Evolutionary conservation across 805 yeast genomes (phyloP), one percentile per base, ranked within the genome.

Genomic region (Tetrapisispora nanseiensis): DNA sequence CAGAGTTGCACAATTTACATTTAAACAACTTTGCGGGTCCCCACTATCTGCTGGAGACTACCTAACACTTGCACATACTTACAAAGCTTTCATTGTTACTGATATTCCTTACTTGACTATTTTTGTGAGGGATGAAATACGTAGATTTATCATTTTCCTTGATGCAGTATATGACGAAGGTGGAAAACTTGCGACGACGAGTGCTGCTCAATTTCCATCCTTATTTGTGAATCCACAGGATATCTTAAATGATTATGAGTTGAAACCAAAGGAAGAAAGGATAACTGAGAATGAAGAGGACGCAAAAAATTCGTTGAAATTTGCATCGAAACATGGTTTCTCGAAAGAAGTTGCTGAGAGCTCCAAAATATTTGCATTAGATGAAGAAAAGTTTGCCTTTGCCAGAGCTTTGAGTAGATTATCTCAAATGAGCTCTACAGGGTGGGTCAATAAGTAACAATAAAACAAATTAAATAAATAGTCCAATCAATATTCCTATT

Each of bases 101-200:
- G 97, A 92, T 57, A 87, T 92, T 33, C 98, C 98, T 10, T 80
- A 80, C 47, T 64, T 92, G 55, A 78, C 94, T 18, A 71, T 82
- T 11, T 73, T 81, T 51, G 82, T 77, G 37, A 74, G 95, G 48
- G 97, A 92, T 55, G 74, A 81, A 50, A 86, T 89, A 20, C 73
- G 97, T 56, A 70, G 98, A 52, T 90, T 92, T 57, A 92, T 92
- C 60, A 92, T 95, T 0, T 92, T 92, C 53, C 64, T 92, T 42
- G 98, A 92, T 61, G 97, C 98, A 0, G 94, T 89, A 4, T 92
- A 92, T 60, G 97, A 92, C 61, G 82, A 82, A 42, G 89, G 86
- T 51, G 84, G 94, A 9, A 74, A 87, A 55, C 66, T 92, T 13
- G 95, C 95, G 1, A 90, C 87, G 27, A 86, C 97, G 0, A 82